phyloP scores from a whole-genome alignment of 1,284 basidiomycete genomes.

The Naganishia albida region DNA sequence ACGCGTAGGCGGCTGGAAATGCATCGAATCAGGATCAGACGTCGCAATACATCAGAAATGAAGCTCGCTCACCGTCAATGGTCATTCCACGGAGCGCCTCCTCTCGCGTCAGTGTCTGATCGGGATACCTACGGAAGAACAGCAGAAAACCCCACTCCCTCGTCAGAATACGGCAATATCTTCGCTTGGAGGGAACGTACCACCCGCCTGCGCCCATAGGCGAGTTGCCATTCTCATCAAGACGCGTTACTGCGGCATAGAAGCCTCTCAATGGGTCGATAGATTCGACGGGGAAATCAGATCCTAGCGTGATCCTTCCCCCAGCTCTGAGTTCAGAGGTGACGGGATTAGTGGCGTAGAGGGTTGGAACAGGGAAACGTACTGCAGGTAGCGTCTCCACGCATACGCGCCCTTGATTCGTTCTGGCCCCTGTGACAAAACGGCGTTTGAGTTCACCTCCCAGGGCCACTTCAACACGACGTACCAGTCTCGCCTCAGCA shows the following conservation, averaged over 20 bases:
- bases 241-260: constrained; percentile 78
- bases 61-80: constrained; percentile 58
- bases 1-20: constrained; percentile 69
- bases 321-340: constrained; percentile 62
- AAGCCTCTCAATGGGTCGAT: constrained; percentile 63
- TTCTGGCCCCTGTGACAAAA: constrained; percentile 64
- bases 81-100: constrained; percentile 75
- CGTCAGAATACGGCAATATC: too few species aligned
- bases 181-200: constrained; percentile 59
- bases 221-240: constrained; percentile 67
- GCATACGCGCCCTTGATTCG: constrained; percentile 85
- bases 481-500: constrained; percentile 72
- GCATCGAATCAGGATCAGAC: not conserved
- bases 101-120: constrained; percentile 68
- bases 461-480: constrained; percentile 35
- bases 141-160: too few species aligned
- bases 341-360: constrained; percentile 43
- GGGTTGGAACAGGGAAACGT: constrained; percentile 39
- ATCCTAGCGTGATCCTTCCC: constrained; percentile 71
- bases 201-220: constrained; percentile 80
- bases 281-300: constrained; percentile 85
- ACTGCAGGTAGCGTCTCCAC: constrained; percentile 75
- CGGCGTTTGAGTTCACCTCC: constrained; percentile 6
- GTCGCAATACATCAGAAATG: constrained; percentile 25
- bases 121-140: constrained; percentile 63